These are phyloP conservation scores for Cubamyces sp. DNA, from an alignment of 768 basidiomycete species.

Conservation along the genomic window DNA sequence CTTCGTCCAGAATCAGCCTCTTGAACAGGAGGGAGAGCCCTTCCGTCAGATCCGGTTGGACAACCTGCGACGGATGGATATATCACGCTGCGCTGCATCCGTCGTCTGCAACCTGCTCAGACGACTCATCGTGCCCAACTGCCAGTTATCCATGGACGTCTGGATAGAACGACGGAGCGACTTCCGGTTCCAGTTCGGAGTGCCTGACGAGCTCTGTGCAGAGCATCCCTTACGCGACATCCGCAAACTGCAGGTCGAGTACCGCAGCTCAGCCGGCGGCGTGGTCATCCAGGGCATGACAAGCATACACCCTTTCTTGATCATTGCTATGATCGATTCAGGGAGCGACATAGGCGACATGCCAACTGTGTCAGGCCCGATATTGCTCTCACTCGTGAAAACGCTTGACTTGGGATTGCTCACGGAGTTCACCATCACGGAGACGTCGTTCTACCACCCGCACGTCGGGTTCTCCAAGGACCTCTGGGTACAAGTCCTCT, in stretches of 20 bases:
- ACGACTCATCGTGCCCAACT: slow-evolving; percentile 31
- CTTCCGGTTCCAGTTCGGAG: slow-evolving; percentile 31
- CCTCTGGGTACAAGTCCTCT: slow-evolving; percentile 31
- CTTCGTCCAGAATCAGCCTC: slow-evolving; percentile 24
- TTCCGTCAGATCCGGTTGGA: slow-evolving; percentile 27
- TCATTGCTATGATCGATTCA: slow-evolving; percentile 24
- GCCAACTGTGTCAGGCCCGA: slow-evolving; percentile 29
- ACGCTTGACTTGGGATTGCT: slow-evolving; percentile 31
- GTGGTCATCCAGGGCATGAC: slow-evolving; percentile 28
- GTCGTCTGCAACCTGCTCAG: slow-evolving; percentile 26
- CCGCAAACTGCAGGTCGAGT: slow-evolving; percentile 30
- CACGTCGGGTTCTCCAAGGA: slow-evolving; percentile 29
- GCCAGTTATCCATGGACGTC: slow-evolving; percentile 29
- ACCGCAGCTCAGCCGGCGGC: slow-evolving; percentile 24
- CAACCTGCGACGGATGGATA: slow-evolving; percentile 29
- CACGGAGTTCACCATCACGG: slow-evolving; percentile 34
- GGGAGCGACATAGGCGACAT: slow-evolving; percentile 33
- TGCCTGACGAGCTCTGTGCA: slow-evolving; percentile 27
- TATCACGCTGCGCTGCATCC: slow-evolving; percentile 29
- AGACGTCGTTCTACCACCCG: slow-evolving; percentile 29
- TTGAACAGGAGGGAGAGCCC: slow-evolving; percentile 18
- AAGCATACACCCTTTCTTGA: slow-evolving; percentile 28
- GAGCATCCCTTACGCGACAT: slow-evolving; percentile 31
- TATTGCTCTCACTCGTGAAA: slow-evolving; percentile 27
- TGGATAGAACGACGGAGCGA: slow-evolving; percentile 32